Percentiles rank a stretch among this genome's conserved stretches.
Conservation (phyloP, 768 basidiomycete genomes). For the Collybiopsis confluens region DNA sequence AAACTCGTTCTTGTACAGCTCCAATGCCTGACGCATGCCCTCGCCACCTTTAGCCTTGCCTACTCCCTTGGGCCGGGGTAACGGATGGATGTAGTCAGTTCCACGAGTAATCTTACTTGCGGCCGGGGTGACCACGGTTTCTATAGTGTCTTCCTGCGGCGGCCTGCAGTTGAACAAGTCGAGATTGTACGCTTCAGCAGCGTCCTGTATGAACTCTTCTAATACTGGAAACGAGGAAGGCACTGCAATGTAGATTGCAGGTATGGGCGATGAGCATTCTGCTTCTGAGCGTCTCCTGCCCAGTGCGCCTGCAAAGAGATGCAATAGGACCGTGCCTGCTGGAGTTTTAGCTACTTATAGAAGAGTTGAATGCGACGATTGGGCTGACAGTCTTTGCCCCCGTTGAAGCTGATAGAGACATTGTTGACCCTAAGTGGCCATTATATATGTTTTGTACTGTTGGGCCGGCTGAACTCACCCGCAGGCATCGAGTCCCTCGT, state of each 20-base stretch:
- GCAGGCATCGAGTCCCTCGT: conserved; percentile 68
- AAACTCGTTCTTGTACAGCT: conserved; percentile 62
- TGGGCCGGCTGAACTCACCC: too few relatives aligned
- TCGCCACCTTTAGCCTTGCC: conserved; percentile 57
- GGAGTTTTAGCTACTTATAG: background rate
- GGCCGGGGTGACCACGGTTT: conserved; percentile 40
- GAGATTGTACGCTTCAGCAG: conserved; percentile 61
- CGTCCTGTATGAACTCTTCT: conserved; percentile 76
- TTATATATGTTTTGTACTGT: too few relatives aligned
- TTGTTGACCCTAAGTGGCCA: conserved; percentile 52
- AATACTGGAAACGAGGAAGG: conserved; percentile 83
- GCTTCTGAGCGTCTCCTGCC: conserved; percentile 36
- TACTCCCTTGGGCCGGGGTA: conserved; percentile 29
- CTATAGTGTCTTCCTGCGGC: conserved; percentile 36
- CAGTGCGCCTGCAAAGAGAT: conserved; percentile 77
- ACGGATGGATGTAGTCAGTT: conserved; percentile 16
- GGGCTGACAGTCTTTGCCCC: conserved; percentile 99
- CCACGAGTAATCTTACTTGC: conserved; percentile 13
- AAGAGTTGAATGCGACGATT: conserved; percentile 25
- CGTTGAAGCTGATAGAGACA: conserved; percentile 92
- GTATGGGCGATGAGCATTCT: conserved; percentile 42
- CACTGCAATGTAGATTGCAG: conserved; percentile 83
- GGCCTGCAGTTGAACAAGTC: conserved; percentile 62
- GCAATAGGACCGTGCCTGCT: conserved; percentile 92
- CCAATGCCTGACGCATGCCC: conserved; percentile 77